Evolutionary conservation across 805 yeast species (phyloP).

Genomic region (Vanderwaltozyma yarrowii): DNA sequence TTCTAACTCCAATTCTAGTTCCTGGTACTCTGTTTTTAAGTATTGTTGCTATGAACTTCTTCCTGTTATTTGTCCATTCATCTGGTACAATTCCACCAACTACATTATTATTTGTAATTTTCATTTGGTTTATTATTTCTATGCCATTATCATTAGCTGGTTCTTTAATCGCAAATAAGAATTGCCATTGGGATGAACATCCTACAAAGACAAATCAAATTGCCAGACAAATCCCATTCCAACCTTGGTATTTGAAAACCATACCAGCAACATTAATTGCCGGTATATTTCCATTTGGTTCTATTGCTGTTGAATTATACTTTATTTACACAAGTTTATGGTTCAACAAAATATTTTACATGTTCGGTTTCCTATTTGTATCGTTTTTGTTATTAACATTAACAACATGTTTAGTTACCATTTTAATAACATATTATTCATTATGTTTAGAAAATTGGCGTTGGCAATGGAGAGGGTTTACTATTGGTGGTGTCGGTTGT

Average conservation of each 20-base stretch:
- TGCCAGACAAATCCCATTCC: conserved; percentile 90
- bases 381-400: conserved; percentile 74
- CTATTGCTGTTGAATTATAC: conserved; percentile 90
- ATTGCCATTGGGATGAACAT: conserved; percentile 38
- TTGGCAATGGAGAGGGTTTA: conserved; percentile 95
- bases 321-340: conserved; percentile 85
- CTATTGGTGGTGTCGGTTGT: conserved; percentile 89
- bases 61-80: conserved; percentile 64
- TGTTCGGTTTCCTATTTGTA: conserved; percentile 94
- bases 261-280: conserved; percentile 60
- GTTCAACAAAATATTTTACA: conserved; percentile 89
- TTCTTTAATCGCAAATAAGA: conserved; percentile 67
- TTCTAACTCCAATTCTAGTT: conserved; percentile 71
- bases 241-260: conserved; percentile 72
- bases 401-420: conserved; percentile 72
- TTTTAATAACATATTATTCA: conserved; percentile 71
- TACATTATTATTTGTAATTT: conserved; percentile 69
- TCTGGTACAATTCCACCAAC: conserved; percentile 95
- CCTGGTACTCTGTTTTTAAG: conserved; percentile 66
- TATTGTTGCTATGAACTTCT: conserved; percentile 68
- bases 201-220: conserved; percentile 93
- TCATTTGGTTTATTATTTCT: conserved; percentile 78
- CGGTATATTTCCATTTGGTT: conserved; percentile 90
- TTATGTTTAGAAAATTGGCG: conserved; percentile 85
- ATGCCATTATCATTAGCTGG: conserved; percentile 79